Conservation (phyloP, 768 basidiomycete species). For the Suillus hirtellus region DNA sequence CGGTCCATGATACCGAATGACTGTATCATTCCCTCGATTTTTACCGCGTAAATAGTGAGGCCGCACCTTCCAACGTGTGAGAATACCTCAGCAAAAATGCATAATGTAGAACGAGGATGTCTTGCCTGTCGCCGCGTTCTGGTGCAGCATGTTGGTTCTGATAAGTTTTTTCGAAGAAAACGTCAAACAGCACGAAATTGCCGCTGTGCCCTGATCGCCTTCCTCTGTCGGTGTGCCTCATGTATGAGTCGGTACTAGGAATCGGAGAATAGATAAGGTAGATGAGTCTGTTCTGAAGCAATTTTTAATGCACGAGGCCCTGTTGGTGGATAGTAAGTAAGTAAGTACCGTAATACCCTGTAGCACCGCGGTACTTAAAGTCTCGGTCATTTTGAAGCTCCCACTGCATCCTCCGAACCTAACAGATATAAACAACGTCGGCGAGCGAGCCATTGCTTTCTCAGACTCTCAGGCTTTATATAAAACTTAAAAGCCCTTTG, state of each 20-base stretch:
- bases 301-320: not conserved
- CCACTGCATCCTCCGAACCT: not conserved
- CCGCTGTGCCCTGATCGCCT: not conserved
- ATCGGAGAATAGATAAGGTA: not conserved
- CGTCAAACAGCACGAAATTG: constrained; percentile 2
- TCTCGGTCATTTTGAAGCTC: not conserved
- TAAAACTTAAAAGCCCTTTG: too few species aligned
- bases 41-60: not conserved
- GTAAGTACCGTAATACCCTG: not conserved
- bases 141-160: not conserved
- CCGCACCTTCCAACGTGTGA: not conserved
- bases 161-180: not conserved
- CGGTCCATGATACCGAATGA: not conserved
- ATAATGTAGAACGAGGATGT: constrained; percentile 4
- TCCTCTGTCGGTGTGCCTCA: not conserved
- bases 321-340: not conserved
- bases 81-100: constrained; percentile 1
- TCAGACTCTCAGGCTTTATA: not conserved
- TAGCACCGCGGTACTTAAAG: not conserved
- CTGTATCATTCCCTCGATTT: not conserved
- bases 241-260: not conserved
- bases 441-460: not conserved
- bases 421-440: not conserved
- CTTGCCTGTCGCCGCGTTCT: not conserved
- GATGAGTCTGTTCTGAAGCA: not conserved